These are phyloP conservation scores for Backusella australiensis DNA, from an alignment of 192 early-diverging fungal species.

Conservation along the genomic window DNA sequence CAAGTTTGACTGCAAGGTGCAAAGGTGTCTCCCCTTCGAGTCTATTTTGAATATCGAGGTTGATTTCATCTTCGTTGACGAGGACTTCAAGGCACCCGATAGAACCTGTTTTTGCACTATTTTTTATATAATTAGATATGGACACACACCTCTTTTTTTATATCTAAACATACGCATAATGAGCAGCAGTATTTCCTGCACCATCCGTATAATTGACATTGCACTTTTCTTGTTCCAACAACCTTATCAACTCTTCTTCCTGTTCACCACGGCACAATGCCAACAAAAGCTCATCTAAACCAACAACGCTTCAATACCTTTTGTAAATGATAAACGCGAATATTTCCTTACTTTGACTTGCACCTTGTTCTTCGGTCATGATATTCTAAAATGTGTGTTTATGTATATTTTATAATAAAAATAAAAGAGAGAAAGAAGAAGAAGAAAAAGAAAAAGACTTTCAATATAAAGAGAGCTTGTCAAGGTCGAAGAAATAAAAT, in stretches of 20 bases:
- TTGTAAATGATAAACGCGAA: neutral
- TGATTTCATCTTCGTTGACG: slow-evolving; percentile 50
- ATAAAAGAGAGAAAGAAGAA: neutral
- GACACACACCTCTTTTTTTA: neutral
- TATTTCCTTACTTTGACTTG: slow-evolving; percentile 5
- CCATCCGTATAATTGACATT: slow-evolving; percentile 64
- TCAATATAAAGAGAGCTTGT: neutral
- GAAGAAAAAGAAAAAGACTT: neutral
- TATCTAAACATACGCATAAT: slow-evolving; percentile 56
- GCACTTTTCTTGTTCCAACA: slow-evolving; percentile 44
- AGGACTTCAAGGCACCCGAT: slow-evolving; percentile 61
- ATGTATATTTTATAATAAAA: neutral
- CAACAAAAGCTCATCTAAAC: slow-evolving; percentile 65
- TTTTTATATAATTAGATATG: neutral
- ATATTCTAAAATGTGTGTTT: slow-evolving; percentile 2
- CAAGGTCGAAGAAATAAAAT: neutral
- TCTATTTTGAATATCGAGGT: slow-evolving; percentile 56
- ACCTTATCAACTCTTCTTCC: slow-evolving; percentile 58
- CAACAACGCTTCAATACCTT: neutral
- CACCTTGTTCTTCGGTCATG: slow-evolving; percentile 12
- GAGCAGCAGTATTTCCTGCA: slow-evolving; percentile 65
- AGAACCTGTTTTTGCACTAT: slow-evolving; percentile 52
- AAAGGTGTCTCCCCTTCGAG: slow-evolving; percentile 63
- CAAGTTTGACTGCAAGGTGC: slow-evolving; percentile 62
- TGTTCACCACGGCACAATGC: slow-evolving; percentile 70